Evolutionary conservation across 1,284 basidiomycete genomes (phyloP).

Genomic region (Pholiota adiposa): DNA sequence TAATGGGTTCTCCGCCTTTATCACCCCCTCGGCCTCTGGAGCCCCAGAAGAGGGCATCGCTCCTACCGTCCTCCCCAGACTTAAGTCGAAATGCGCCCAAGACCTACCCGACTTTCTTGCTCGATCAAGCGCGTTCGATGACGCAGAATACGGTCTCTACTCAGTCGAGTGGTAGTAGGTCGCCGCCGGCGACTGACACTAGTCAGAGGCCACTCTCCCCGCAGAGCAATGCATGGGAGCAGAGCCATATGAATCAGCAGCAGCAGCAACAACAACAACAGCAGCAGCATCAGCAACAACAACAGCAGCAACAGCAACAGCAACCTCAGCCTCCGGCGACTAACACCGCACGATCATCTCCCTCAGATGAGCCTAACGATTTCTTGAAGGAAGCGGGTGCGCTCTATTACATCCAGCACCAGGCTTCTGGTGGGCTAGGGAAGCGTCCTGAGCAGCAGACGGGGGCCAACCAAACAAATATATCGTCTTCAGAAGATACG

Average conservation of each 20-base stretch:
- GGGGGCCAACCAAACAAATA: neutral
- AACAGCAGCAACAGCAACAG: neutral
- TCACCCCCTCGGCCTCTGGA: neutral
- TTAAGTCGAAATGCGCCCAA: conserved; percentile 6
- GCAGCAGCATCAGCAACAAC: neutral
- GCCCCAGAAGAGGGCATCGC: neutral
- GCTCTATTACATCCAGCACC: conserved; percentile 65
- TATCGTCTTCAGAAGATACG: conserved; percentile 24
- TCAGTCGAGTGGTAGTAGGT: conserved; percentile 7
- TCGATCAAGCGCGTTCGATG: conserved; percentile 12
- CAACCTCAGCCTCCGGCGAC: conserved; percentile 9
- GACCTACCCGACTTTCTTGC: conserved; percentile 4
- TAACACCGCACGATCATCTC: conserved; percentile 16
- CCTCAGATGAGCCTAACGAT: conserved; percentile 34
- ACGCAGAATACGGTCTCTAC: conserved; percentile 15
- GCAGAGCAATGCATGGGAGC: neutral
- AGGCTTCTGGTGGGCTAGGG: conserved; percentile 14
- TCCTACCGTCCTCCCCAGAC: neutral
- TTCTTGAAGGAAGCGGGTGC: conserved; percentile 64
- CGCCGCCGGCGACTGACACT: conserved; percentile 11
- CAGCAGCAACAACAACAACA: neutral
- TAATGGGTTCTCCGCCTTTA: conserved; percentile 1
- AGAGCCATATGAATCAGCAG: neutral
- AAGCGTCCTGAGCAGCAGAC: conserved; percentile 9
- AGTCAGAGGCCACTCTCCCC: conserved; percentile 5